Evolutionary conservation across 2,329 filamentous ascomycete genomes (phyloP).

Genomic region (Neofusicoccum umdonicola): DNA sequence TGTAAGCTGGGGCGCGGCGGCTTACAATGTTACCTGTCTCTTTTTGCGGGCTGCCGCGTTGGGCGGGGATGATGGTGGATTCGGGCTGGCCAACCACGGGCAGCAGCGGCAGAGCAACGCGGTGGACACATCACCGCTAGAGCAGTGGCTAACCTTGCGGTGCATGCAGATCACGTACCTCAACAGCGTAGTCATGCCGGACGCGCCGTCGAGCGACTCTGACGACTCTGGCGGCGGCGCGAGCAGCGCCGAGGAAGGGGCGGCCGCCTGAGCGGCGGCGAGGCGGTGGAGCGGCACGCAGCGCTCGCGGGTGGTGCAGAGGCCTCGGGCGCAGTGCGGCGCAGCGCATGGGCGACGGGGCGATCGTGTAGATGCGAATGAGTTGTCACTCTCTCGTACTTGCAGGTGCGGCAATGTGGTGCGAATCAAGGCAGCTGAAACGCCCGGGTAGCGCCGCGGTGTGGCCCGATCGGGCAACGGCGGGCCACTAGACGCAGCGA

Average conservation of each 20-base stretch:
- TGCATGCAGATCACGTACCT: constrained; percentile 48
- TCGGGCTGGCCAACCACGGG: constrained; percentile 13
- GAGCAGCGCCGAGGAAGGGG: constrained; percentile 18
- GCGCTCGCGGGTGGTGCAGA: background rate
- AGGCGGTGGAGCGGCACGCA: constrained; percentile 1
- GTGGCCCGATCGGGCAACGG: background rate
- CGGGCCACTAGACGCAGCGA: no score
- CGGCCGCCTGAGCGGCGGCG: constrained; percentile 22
- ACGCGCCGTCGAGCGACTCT: constrained; percentile 36
- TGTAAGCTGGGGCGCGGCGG: background rate
- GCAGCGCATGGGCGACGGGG: constrained; percentile 9
- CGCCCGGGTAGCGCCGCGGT: constrained; percentile 11
- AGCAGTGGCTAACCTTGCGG: constrained; percentile 12
- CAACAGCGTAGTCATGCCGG: constrained; percentile 51
- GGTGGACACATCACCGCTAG: constrained; percentile 11
- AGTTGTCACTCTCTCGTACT: constrained; percentile 15
- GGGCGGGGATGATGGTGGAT: constrained; percentile 18
- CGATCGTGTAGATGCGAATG: constrained; percentile 14
- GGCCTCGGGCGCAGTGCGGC: constrained; percentile 13
- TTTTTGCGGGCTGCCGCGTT: constrained; percentile 9
- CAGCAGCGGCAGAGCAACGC: constrained; percentile 9
- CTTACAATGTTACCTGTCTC: constrained; percentile 17
- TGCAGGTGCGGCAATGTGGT: constrained; percentile 15
- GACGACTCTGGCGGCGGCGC: constrained; percentile 22
- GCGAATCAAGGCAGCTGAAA: constrained; percentile 17